phyloP scores from a whole-genome alignment of 768 basidiomycete species.

The Mycena indigotica region DNA sequence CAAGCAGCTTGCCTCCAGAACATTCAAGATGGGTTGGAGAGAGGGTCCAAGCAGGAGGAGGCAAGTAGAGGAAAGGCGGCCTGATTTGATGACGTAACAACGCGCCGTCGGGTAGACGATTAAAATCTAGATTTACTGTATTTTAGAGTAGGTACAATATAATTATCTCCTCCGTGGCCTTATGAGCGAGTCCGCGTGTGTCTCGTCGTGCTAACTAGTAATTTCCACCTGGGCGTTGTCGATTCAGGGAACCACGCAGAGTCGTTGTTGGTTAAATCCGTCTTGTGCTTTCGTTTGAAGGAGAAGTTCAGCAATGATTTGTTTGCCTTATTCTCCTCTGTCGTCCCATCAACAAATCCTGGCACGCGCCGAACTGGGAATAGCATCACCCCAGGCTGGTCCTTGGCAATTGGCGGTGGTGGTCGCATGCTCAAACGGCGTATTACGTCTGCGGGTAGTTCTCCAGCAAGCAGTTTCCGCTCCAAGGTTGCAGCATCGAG shows the following conservation, averaged over 20 bases:
- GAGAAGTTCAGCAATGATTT: background rate
- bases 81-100: conserved; percentile 3
- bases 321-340: background rate
- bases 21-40: conserved; percentile 39
- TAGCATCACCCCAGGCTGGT: conserved; percentile 1
- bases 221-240: conserved; percentile 4
- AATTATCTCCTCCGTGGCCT: too few relatives aligned
- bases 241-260: conserved; percentile 9
- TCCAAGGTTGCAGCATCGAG: conserved; percentile 17
- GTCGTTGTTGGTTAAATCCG: background rate
- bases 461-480: conserved; percentile 9
- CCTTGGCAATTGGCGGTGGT: background rate
- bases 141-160: too few relatives aligned
- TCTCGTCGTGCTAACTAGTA: conserved; percentile 6
- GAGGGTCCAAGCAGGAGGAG: conserved; percentile 4
- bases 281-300: background rate
- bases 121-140: too few relatives aligned
- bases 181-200: too few relatives aligned
- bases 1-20: conserved; percentile 50
- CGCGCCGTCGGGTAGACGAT: too few relatives aligned
- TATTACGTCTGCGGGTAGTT: conserved; percentile 11
- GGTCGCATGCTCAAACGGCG: conserved; percentile 7
- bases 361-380: background rate
- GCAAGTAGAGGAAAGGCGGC: conserved; percentile 7
- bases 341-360: background rate